phyloP scores from a whole-genome alignment of 2,329 filamentous ascomycete genomes.

The Hypoxylon sp. region DNA sequence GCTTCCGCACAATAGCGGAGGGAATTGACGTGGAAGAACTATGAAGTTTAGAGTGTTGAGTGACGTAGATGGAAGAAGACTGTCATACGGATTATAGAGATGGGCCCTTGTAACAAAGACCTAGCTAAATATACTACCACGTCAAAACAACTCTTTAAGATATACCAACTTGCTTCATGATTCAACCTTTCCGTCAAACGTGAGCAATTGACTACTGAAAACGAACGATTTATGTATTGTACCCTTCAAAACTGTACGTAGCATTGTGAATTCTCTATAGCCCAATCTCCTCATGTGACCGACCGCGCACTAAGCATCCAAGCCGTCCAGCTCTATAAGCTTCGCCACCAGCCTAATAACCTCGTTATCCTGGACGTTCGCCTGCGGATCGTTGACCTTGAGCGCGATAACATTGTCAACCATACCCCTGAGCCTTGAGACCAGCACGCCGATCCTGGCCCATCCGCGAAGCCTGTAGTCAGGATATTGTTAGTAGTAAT shows the following conservation, averaged over 20 bases:
- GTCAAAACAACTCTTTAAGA: no score
- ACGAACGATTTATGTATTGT: background rate
- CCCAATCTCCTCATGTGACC: background rate
- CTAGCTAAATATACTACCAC: no score
- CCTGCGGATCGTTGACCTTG: conserved; percentile 80
- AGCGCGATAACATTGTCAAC: conserved; percentile 85
- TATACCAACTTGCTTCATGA: no score
- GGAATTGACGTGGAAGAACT: no score
- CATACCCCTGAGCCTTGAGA: conserved; percentile 84
- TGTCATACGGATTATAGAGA: no score
- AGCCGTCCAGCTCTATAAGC: conserved; percentile 89
- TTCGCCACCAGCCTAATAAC: conserved; percentile 82
- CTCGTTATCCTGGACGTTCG: conserved; percentile 68
- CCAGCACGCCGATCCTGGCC: conserved; percentile 92
- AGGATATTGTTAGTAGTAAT: conserved; percentile 6
- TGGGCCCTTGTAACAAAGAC: no score
- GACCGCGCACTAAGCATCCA: conserved; percentile 68
- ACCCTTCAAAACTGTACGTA: background rate
- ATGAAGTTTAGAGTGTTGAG: no score
- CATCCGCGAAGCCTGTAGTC: conserved; percentile 76
- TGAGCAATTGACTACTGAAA: no score
- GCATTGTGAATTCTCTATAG: background rate
- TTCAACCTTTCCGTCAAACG: no score
- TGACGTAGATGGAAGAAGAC: no score
- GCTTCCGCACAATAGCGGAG: no score